phyloP scores from a whole-genome alignment of 2,329 filamentous ascomycete genomes.

The Nemania diffusa region DNA sequence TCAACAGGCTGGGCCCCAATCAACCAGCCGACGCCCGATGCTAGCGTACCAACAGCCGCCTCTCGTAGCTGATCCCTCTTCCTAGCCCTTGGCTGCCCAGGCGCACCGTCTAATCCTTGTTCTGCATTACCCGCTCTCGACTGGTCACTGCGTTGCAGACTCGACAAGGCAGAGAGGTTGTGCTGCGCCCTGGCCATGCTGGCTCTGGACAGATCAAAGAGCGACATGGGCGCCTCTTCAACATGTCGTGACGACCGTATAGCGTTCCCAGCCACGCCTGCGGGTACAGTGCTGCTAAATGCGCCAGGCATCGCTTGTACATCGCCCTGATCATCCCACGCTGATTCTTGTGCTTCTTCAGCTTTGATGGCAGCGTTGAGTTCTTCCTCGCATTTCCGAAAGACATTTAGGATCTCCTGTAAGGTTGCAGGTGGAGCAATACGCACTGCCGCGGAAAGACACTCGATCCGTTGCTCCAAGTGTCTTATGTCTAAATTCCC shows the following conservation, averaged over 20 bases:
- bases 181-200: constrained; percentile 68
- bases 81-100: constrained; percentile 57
- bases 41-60: constrained; percentile 73
- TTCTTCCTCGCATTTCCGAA: constrained; percentile 82
- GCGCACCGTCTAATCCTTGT: constrained; percentile 42
- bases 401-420: constrained; percentile 79
- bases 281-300: constrained; percentile 55
- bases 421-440: constrained; percentile 76
- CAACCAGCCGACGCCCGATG: constrained; percentile 74
- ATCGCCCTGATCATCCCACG: constrained; percentile 75
- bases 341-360: constrained; percentile 74
- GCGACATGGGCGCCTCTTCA: constrained; percentile 69
- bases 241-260: constrained; percentile 49
- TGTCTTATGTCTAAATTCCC: constrained; percentile 73
- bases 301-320: constrained; percentile 65
- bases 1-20: constrained; percentile 64
- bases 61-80: constrained; percentile 78
- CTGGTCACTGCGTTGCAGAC: constrained; percentile 57
- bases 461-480: constrained; percentile 83
- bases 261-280: constrained; percentile 43
- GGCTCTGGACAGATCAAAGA: constrained; percentile 72
- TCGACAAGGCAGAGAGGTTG: constrained; percentile 67
- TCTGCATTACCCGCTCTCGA: constrained; percentile 50
- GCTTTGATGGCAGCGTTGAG: constrained; percentile 72
- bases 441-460: constrained; percentile 78